Evolutionary conservation across 768 basidiomycete genomes (phyloP), one percentile per base, ranked within the genome.

Genomic region (Termitomyces sp.): DNA sequence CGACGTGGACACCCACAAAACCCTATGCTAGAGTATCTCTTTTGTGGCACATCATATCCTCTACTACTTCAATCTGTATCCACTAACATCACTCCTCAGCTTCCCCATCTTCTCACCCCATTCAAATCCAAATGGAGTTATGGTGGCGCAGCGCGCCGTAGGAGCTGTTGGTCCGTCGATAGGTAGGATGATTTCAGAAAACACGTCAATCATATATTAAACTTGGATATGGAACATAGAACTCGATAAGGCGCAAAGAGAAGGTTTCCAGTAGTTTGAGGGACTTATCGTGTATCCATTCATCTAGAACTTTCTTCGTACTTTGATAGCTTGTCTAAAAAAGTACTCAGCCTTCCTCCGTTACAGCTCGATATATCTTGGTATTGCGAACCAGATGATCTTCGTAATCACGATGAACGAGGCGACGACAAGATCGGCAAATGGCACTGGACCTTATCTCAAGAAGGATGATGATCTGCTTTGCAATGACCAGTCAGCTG

Each of bases 401-500:
- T 8, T 14, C 19, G 38, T 10, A 12, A 11, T 25, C 32, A 58
- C 66, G 17, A 41, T 44, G 3, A 37, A 51, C 5, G 56, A 42
- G 4, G 46, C 56, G 9, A 55, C 40, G 23, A 55, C 47, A 35
- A 63, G 53, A 34, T 63, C 54, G 1, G 11, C 57, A 29, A 58
- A 60, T 6, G 31, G n/a, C n/a, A n/a, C 37, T 25, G 41, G 49
- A n/a, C 37, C 35, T 4, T 58, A 35, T 57, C 2, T 56, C 51
- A 21, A 57, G 21, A 19, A 59, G 37, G 8, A 16, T 38, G 45
- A 40, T 35, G 54, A n/a, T 35, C 16, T 38, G 3, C 32, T 21
- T 61, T 63, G 12, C 63, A n/a, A n/a, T 65, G 47, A 63, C 49
- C 31, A 60, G 16, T 53, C 57, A 59, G 19, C 31, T 16, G 31